Base-by-base conservation (phyloP, 345 rosid genomes). In the Geranium brycei region DNA sequence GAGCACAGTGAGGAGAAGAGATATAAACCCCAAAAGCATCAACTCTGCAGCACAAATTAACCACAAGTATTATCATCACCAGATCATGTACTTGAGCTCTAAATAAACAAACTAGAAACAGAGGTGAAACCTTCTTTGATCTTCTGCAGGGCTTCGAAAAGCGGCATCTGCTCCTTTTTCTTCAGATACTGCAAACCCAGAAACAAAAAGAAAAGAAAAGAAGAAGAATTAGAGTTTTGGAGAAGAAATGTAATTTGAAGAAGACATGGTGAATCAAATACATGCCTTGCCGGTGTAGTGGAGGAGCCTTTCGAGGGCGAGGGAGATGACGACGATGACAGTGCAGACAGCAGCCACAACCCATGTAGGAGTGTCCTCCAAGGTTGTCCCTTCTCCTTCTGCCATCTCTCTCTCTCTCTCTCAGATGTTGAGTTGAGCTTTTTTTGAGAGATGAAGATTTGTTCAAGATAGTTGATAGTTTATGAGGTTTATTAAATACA, bases 11-110 rank as follows among this genome's bases (percentile, higher is more conserved):
- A 91, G 68, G 19, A 91, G 69, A 70, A 88, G 77, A 13, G 97
- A 88, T 63, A 91, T 91, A 69, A 91, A 91, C 59, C 97, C 97
- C 77, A 91, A 64, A 19, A 91, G 72, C 97, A 91, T 91, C 80
- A 86, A 75, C 77, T 88, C 97, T 91, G 93, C 80, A 69, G 31
- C 15, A 38, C 15, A 63, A 18, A 13, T 6, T 11, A 14, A 19
- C 19, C 6, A 17, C 6, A 17, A 6, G 12, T 11, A 17, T 4
- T 32, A 17, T 28, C 7, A 15, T 16, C 32, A n/a, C 41, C 47
- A 30, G 7, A 17, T 13, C 12, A 23, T 4, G 17, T 5, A 17
- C 2, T 17, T 53, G 28, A 0, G 12, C 0, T 53, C 13, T 30
- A 57, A 51, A 16, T 13, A 59, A 17, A 30, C 31, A 23, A 23